phyloP scores from a whole-genome alignment of 1,284 basidiomycete genomes.

The Austropuccinia psidii region DNA sequence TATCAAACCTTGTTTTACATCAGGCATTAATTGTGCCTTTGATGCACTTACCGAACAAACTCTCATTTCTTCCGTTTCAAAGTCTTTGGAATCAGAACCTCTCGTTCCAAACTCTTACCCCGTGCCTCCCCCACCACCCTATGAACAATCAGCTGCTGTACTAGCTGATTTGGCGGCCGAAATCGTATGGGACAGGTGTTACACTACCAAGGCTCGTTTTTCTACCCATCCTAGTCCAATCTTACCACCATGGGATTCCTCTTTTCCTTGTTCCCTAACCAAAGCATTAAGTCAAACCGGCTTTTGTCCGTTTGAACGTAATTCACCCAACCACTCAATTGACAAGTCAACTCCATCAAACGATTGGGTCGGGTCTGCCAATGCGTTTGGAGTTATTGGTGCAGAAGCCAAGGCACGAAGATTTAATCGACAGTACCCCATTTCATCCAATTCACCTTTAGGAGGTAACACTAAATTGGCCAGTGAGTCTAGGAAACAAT shows the following conservation, averaged over 20 bases:
- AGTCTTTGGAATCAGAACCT: not conserved
- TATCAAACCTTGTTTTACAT: too few species aligned
- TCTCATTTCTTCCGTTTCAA: not conserved
- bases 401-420: conserved; percentile 20
- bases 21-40: not conserved
- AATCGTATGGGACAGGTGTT: conserved; percentile 32
- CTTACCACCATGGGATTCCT: not conserved
- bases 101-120: conserved; percentile 27
- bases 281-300: too few species aligned
- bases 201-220: not conserved
- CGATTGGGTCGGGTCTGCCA: not conserved
- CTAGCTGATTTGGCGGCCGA: conserved; percentile 22
- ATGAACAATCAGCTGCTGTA: conserved; percentile 26
- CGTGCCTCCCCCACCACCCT: conserved; percentile 23
- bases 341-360: not conserved
- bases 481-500: not conserved
- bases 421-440: not conserved
- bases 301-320: not conserved
- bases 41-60: not conserved
- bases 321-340: not conserved
- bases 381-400: conserved; percentile 6
- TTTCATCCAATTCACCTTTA: too few species aligned
- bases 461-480: too few species aligned
- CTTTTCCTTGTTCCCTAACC: not conserved
- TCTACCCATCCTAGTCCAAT: not conserved